Evolutionary conservation across 352 stramenopile genomes (phyloP), one percentile per base, ranked within the genome.

Genomic region (Phytophthora crassamura): DNA sequence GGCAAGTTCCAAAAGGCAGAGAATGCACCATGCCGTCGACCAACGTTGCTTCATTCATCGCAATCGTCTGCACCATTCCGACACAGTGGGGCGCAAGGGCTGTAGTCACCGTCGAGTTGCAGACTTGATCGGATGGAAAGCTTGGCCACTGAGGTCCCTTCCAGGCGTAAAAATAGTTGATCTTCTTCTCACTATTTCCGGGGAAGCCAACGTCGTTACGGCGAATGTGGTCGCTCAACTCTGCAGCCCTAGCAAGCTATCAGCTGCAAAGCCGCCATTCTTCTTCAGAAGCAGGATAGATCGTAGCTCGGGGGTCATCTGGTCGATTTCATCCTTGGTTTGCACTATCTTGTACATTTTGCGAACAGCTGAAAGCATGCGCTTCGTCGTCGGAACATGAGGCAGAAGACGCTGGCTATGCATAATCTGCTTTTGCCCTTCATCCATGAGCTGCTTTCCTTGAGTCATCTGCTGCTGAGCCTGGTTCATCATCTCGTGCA

Each of bases 291-390:
- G 47, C 7, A 86, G 18, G 33, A 83, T 75, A 14, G 71, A 70
- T 14, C 74, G 72, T 22, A 88, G 35, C 49, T 88, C 76, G 5
- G 72, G 74, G 30, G 72, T 73, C 79, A 89, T 87, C 43, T 85
- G 71, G 55, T 90, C 79, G 38, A 90, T 90, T 61, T 84, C 83
- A 30, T 90, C 79, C 48, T 90, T 90, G 11, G 78, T 90, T 62
- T 88, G 75, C 30, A 88, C 81, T 12, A 88, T 61, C 30, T 80
- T 78, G 72, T 89, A 83, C 57, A 89, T 82, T 35, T 62, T 69
- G 10, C 72, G 70, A 55, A 90, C 78, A 22, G 78, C 70, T 7
- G 67, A 47, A 45, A 87, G 62, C 81, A 90, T 90, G 42, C 81
- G 79, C 39, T 77, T 79, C 3, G 75, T 86, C 41, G 83, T 73